phyloP scores from a whole-genome alignment of 768 basidiomycete species.

The Leccinum disarticulatum region DNA sequence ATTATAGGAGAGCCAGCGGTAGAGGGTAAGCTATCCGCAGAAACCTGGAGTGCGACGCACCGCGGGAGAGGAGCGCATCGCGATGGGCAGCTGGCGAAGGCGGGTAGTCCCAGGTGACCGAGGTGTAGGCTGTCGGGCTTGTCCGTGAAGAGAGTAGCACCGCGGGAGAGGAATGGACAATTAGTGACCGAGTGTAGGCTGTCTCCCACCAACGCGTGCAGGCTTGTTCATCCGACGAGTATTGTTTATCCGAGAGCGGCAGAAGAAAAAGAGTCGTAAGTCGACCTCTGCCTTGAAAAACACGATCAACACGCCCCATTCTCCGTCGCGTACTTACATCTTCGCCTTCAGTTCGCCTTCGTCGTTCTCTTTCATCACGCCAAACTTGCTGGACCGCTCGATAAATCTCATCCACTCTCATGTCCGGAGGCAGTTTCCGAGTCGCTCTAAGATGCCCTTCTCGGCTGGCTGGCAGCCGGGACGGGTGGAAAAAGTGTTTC shows the following conservation, averaged over 20 bases:
- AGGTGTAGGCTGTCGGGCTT: conserved; percentile 11
- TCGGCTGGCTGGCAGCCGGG: conserved; percentile 57
- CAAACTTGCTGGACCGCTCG: conserved; percentile 28
- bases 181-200: too few species aligned
- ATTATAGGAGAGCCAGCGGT: neutral
- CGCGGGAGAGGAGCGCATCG: conserved; percentile 24
- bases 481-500: conserved; percentile 55
- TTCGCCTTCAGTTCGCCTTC: conserved; percentile 88
- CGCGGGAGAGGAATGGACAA: too few species aligned
- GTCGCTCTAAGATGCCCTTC: conserved; percentile 62
- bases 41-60: conserved; percentile 30
- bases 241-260: too few species aligned
- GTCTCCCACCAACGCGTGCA: too few species aligned
- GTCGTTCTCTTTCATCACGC: conserved; percentile 59
- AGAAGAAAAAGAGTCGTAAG: too few species aligned
- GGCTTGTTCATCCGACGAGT: too few species aligned
- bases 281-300: too few species aligned
- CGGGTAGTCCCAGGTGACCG: conserved; percentile 25
- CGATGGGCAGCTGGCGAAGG: conserved; percentile 13
- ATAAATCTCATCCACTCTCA: conserved; percentile 57
- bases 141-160: too few species aligned
- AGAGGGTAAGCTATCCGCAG: conserved; percentile 22
- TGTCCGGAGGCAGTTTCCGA: neutral
- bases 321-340: conserved; percentile 49
- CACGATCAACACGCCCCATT: too few species aligned